Percentiles rank a stretch among this genome's conserved stretches.
Conservation (phyloP, 2,329 filamentous ascomycete genomes). For the Cercospora sp. region DNA sequence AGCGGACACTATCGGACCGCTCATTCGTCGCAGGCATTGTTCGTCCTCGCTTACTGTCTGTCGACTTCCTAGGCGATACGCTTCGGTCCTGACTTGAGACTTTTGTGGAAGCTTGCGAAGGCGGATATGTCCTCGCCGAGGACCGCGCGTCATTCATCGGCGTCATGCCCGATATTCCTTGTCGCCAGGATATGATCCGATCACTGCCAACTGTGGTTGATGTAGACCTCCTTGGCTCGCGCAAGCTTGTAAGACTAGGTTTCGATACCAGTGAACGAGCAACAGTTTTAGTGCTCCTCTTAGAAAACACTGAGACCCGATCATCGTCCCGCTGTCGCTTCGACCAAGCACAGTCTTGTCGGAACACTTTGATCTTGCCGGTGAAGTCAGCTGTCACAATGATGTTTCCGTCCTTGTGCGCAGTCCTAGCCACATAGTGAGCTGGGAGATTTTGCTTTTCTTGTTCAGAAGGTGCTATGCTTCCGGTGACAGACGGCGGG, state of each 20-base stretch:
- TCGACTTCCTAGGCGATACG: constrained; percentile 51
- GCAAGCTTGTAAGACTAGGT: constrained; percentile 36
- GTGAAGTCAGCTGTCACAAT: constrained; percentile 87
- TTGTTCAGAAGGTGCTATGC: constrained; percentile 36
- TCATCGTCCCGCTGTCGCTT: constrained; percentile 75
- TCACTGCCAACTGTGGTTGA: constrained; percentile 59
- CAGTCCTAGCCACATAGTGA: constrained; percentile 72
- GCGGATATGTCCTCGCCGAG: constrained; percentile 7
- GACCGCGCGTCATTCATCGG: constrained; percentile 46
- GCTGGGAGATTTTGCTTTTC: constrained; percentile 62
- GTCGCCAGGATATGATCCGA: constrained; percentile 84
- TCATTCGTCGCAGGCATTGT: constrained; percentile 2
- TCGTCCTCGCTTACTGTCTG: constrained; percentile 26
- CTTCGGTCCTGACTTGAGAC: constrained; percentile 41
- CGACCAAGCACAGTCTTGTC: constrained; percentile 84
- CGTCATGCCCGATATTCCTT: constrained; percentile 59
- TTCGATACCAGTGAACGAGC: constrained; percentile 49
- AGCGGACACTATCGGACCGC: not conserved
- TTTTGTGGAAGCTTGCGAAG: constrained; percentile 14
- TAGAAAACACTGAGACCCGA: constrained; percentile 72
- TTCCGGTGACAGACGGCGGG: constrained; percentile 47
- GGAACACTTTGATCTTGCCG: constrained; percentile 88
- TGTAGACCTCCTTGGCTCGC: constrained; percentile 33
- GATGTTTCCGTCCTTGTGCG: constrained; percentile 81
- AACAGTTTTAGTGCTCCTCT: constrained; percentile 54